Percentiles rank a stretch among this genome's conserved stretches.
Evolutionary conservation across 164 flowering plant species (phyloP).

Genomic region (Nymphaea thermarum): DNA sequence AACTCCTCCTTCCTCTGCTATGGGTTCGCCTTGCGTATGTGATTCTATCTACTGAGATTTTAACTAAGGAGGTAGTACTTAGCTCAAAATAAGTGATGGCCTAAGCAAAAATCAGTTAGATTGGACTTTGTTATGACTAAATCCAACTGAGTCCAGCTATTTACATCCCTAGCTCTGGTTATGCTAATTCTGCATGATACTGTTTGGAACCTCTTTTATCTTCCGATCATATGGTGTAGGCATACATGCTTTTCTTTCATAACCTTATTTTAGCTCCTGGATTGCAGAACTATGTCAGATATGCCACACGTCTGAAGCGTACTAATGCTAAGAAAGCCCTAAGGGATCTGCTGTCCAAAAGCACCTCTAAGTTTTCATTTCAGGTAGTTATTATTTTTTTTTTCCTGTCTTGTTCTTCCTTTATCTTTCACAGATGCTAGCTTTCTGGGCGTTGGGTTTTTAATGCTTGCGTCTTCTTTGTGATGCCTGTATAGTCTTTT

Average conservation of each 20-base stretch:
- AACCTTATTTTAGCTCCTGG: neutral
- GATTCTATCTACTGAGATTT: too few relatives aligned
- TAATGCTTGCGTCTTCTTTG: too few relatives aligned
- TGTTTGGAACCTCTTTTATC: neutral
- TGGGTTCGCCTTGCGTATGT: too few relatives aligned
- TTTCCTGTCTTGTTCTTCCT: neutral
- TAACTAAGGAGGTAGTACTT: too few relatives aligned
- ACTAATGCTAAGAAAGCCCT: conserved; percentile 70
- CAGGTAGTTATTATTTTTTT: conserved; percentile 16
- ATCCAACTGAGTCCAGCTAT: too few relatives aligned
- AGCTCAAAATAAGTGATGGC: too few relatives aligned
- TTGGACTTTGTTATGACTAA: neutral
- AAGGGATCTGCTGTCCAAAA: conserved; percentile 36
- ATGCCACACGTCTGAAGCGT: conserved; percentile 53
- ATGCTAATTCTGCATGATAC: neutral
- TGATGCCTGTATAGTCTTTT: too few relatives aligned
- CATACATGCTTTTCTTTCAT: too few relatives aligned
- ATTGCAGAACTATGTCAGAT: conserved; percentile 36
- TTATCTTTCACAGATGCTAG: neutral
- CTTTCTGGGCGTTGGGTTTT: neutral
- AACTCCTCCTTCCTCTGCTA: neutral
- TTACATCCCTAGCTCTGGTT: too few relatives aligned
- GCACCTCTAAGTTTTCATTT: conserved; percentile 24
- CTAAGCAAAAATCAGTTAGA: neutral
- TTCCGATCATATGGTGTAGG: neutral